Conservation (phyloP, 2,329 filamentous ascomycete species). For the Arthrobotrys megalospora region DNA sequence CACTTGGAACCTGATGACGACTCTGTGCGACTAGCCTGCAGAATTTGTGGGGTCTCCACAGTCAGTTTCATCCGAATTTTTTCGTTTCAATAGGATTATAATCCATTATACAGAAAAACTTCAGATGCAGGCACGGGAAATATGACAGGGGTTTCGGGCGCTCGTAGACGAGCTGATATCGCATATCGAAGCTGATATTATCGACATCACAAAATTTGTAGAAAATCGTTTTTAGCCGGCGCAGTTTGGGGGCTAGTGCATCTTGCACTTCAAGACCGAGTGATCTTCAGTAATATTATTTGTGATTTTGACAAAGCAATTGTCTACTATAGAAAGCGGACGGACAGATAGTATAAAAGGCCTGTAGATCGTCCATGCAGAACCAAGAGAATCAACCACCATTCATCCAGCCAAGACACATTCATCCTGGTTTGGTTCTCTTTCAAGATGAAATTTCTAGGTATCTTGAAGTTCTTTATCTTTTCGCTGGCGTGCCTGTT, state of each 20-base stretch:
- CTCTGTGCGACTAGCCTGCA: slow-evolving; percentile 28
- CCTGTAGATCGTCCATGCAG: slow-evolving; percentile 25
- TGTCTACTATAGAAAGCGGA: background rate
- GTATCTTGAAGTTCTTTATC: slow-evolving; percentile 17
- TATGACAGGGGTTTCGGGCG: slow-evolving; percentile 11
- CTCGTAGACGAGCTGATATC: slow-evolving; percentile 10
- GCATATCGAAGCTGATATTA: slow-evolving; percentile 14
- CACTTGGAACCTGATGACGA: slow-evolving; percentile 35
- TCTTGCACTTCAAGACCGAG: background rate
- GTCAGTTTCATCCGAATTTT: slow-evolving; percentile 53
- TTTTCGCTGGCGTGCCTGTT: slow-evolving; percentile 34
- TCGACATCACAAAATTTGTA: slow-evolving; percentile 20
- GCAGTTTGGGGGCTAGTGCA: background rate
- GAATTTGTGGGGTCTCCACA: slow-evolving; percentile 53
- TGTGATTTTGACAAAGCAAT: background rate
- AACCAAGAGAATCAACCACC: background rate
- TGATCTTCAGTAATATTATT: slow-evolving; percentile 3
- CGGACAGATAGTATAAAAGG: slow-evolving; percentile 25
- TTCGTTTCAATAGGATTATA: slow-evolving; percentile 2
- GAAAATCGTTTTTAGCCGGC: slow-evolving; percentile 7
- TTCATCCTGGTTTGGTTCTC: slow-evolving; percentile 12
- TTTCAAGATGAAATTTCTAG: slow-evolving; percentile 31
- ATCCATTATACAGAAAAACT: background rate
- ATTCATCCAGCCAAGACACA: background rate
- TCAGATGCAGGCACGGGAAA: slow-evolving; percentile 10